phyloP scores from a whole-genome alignment of 495 filamentous ascomycete genomes.

The Emericellopsis terricola region DNA sequence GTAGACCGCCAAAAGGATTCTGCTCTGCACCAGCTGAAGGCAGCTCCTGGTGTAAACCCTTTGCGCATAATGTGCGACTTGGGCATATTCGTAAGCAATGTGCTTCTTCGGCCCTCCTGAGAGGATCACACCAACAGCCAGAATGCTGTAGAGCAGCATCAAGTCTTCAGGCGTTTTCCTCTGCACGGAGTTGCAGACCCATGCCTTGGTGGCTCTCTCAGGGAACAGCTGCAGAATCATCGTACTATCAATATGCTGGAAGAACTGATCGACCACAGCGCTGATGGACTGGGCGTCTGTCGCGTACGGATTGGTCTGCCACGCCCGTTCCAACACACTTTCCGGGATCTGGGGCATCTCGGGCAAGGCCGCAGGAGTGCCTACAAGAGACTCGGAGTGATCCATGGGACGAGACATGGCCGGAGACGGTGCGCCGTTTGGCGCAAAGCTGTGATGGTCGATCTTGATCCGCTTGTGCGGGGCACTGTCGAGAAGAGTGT shows the following conservation, averaged over 20 bases:
- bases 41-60: constrained; percentile 27
- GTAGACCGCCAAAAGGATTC: constrained; percentile 44
- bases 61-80: constrained; percentile 37
- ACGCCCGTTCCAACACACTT: constrained; percentile 34
- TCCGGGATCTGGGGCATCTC: constrained; percentile 24
- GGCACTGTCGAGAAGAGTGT: constrained; percentile 11
- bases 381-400: not conserved
- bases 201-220: constrained; percentile 15
- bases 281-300: constrained; percentile 21
- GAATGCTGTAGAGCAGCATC: constrained; percentile 52
- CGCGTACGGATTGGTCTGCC: constrained; percentile 47
- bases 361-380: not conserved
- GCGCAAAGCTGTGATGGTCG: constrained; percentile 22
- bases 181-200: constrained; percentile 22
- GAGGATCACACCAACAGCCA: constrained; percentile 39
- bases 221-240: constrained; percentile 27
- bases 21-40: constrained; percentile 42
- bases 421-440: constrained; percentile 11
- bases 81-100: constrained; percentile 28
- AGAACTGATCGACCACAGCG: constrained; percentile 10
- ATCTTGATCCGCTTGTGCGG: constrained; percentile 21
- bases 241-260: constrained; percentile 8
- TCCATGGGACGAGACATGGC: constrained; percentile 9
- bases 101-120: constrained; percentile 33
- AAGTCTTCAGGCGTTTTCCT: constrained; percentile 44